Evolutionary conservation across 768 basidiomycete species (phyloP).

Genomic region (Tulasnella sp.): DNA sequence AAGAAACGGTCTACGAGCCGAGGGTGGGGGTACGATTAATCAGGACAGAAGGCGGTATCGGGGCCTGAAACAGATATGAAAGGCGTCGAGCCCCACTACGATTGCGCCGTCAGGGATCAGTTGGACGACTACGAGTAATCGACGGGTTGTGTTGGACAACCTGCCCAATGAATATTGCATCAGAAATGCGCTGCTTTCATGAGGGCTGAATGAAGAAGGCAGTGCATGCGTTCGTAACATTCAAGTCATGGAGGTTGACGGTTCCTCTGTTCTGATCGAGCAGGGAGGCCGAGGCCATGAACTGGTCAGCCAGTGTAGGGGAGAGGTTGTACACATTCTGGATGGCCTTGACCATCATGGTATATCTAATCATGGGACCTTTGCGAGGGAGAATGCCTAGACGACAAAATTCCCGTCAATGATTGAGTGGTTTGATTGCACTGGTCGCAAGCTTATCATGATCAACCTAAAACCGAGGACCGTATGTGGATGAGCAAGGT

Average conservation of each 20-base stretch:
- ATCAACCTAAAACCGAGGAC: slow-evolving; percentile 29
- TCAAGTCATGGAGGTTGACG: background rate
- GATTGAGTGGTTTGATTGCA: background rate
- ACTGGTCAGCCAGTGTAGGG: slow-evolving; percentile 13
- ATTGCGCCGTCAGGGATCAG: background rate
- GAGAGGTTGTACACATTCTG: slow-evolving; percentile 17
- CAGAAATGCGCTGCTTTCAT: background rate
- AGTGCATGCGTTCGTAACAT: background rate
- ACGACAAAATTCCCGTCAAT: background rate
- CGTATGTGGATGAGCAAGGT: background rate
- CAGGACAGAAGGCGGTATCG: slow-evolving; percentile 36
- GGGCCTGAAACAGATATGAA: slow-evolving; percentile 33
- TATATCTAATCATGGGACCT: slow-evolving; percentile 61
- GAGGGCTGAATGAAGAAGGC: slow-evolving; percentile 1
- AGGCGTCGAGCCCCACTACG: background rate
- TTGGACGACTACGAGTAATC: slow-evolving; percentile 17
- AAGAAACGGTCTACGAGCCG: slow-evolving; percentile 36
- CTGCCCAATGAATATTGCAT: background rate
- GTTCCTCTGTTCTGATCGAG: slow-evolving; percentile 14
- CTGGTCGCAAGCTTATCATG: slow-evolving; percentile 42
- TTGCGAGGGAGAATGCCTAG: slow-evolving; percentile 41
- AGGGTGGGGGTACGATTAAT: slow-evolving; percentile 43
- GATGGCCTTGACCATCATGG: slow-evolving; percentile 27
- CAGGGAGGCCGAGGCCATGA: slow-evolving; percentile 3
- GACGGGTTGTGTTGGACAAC: slow-evolving; percentile 22